Base-by-base conservation (phyloP, 179 eudicot genomes). In the Vitellaria paradoxa region DNA sequence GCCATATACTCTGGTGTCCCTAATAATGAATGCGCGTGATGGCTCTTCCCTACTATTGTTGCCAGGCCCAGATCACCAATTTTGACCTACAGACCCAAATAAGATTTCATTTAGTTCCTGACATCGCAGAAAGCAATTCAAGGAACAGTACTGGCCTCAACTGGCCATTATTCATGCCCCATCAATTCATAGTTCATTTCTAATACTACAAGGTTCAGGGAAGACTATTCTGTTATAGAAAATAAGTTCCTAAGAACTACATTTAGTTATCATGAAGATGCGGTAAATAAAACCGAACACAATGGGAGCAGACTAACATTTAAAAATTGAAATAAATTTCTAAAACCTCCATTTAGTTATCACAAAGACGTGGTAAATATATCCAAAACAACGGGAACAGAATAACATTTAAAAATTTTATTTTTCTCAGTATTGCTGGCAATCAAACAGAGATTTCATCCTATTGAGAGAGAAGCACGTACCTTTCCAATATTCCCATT, bases 1-100 rank as follows among this genome's bases (percentile, higher is more conserved):
- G 97, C 97, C 95, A 92, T 92, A 78, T 80, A 92, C 77, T 91
- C 97, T 1, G 95, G 97, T 11, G 93, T 92, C 65, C 97, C 95
- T 42, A 92, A 66, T 42, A 92, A 60, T 1, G 97, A 81, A 80
- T 91, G 97, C 12, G 97, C 97, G 62, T 85, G 84, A 67, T 89
- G 94, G 79, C 81, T 88, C 86, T 86, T 91, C 40, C 89, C 97
- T 42, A 91, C 93, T 37, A 88, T 84, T 26, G 95, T 80, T 21
- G 97, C 95, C 81, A 92, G 80, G 4, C 97, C 95, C 42, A 92
- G 72, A 81, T 91, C 95, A 26, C 97, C 97, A 5, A 92, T 89
- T 82, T 92, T 92, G 6, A 91, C 97, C 97, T 92, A 80, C 77
- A 68, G 1, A 67, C 37, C 18, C 40, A 55, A 13, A 9, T 30